Conservation (phyloP, 2,329 filamentous ascomycete species). For the Aspergillus japonicus region DNA sequence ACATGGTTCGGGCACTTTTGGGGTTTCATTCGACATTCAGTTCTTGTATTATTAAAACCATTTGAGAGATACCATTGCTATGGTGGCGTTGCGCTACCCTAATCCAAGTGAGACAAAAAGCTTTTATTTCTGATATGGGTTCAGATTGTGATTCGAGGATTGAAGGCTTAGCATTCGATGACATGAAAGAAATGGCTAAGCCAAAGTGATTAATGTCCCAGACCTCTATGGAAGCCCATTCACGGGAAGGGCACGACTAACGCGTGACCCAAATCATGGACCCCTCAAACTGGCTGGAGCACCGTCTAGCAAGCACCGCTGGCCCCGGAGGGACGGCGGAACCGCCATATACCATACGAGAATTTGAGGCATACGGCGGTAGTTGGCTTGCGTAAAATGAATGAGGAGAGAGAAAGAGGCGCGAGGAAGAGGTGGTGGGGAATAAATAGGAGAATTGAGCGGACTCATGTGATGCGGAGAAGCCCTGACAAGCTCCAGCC, state of each 20-base stretch:
- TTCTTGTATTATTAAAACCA: background rate
- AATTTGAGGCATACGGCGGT: slow-evolving; percentile 28
- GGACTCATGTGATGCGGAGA: slow-evolving; percentile 11
- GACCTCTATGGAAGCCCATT: slow-evolving; percentile 49
- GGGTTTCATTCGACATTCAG: background rate
- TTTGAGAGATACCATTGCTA: background rate
- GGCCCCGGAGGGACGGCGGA: slow-evolving; percentile 19
- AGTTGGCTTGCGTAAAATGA: slow-evolving; percentile 31
- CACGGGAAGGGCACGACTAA: slow-evolving; percentile 24
- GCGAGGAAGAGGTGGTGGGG: slow-evolving; percentile 19
- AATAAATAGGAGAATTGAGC: background rate
- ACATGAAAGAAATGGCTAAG: too few species aligned
- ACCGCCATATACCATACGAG: slow-evolving; percentile 28
- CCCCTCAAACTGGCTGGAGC: slow-evolving; percentile 49
- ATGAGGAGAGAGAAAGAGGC: slow-evolving; percentile 15
- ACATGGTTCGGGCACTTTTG: background rate
- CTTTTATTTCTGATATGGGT: too few species aligned
- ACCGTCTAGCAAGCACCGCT: slow-evolving; percentile 41
- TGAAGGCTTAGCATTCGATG: too few species aligned
- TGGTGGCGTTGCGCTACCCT: background rate
- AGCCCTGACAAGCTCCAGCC: background rate
- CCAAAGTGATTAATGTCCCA: slow-evolving; percentile 36
- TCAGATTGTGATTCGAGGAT: too few species aligned
- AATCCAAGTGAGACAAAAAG: background rate
- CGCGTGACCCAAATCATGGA: slow-evolving; percentile 31